Base-by-base conservation (phyloP, 257 asterid species). In the Galeopsis tetrahit region DNA sequence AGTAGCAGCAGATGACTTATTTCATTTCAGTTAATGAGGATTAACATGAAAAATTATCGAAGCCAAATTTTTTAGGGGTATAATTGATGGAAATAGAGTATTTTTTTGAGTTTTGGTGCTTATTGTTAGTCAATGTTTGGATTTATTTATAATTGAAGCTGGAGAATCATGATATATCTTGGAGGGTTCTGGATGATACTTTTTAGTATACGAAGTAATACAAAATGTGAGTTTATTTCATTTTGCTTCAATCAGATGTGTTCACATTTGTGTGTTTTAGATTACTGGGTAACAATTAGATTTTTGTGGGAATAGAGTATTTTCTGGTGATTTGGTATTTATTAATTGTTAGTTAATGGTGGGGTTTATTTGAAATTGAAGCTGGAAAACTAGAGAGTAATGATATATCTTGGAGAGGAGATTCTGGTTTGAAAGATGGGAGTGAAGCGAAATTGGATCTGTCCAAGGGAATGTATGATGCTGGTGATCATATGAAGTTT, bases 401-500 rank as follows among this genome's bases (percentile, higher is more conserved):
- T 75, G 52, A 48, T 58, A 90, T 95, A 63, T 40, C 89, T 13
- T 95, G 99, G 99, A 83, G 99, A 66, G 99, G 97, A 28, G 85
- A 90, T 82, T 95, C 99, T 7, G 97, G 85, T 38, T 74, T 95
- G 70, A 55, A 74, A 17, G 99, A 95, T 69, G 99, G 99, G 34
- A 87, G 83, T 63, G 81, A 75, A 43, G 99, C 82, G 34, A 88
- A 76, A 61, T 13, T 95, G 82, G 99, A 95, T 82, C 98, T 95
- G 15, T 89, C 97, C 1, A 92, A 86, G 78, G 99, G 99, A 63
- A 85, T 95, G 97, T 95, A 82, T 64, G 98, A 95, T 82, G 98
- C 98, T 2, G 99, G 99, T 7, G 99, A 95, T 79, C 89, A 85
- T 78, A 86, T 95, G 93, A 95, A 95, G 82, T 95, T 95, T 74